These are phyloP conservation scores for Bryoerythrophyllum caledonicum DNA, from an alignment of 225 moss, liverwort and hornwort species.

Conservation along the genomic window DNA sequence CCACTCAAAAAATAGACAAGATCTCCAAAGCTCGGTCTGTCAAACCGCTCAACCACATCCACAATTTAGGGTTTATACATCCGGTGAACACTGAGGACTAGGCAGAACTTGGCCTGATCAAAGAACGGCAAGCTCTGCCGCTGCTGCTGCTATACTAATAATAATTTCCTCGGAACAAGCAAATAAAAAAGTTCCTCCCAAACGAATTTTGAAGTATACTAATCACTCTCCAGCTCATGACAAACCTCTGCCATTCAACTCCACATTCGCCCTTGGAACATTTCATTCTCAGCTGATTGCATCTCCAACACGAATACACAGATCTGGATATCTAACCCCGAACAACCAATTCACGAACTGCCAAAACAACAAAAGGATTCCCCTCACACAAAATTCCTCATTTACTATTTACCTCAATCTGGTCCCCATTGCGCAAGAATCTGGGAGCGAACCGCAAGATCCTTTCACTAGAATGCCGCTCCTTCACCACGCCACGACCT, in stretches of 20 bases:
- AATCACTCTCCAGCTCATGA: conserved; percentile 1
- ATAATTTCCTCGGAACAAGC: neutral
- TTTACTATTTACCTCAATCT: conserved; percentile 45
- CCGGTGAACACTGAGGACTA: neutral
- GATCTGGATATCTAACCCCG: neutral
- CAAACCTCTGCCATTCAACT: conserved; percentile 14
- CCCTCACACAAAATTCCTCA: neutral
- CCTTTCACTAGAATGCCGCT: conserved; percentile 29
- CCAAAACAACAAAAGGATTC: neutral
- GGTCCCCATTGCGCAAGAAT: conserved; percentile 57
- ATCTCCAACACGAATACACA: conserved; percentile 5
- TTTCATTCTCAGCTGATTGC: neutral
- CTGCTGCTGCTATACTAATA: neutral
- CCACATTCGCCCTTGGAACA: neutral
- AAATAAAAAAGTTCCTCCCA: neutral
- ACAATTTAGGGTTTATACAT: conserved; percentile 30
- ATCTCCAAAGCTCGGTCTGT: neutral
- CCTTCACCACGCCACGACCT: conserved; percentile 24
- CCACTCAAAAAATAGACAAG: neutral
- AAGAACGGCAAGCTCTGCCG: conserved; percentile 7
- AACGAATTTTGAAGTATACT: neutral
- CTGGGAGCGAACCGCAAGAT: conserved; percentile 31
- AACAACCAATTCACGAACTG: conserved; percentile 21
- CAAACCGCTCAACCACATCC: conserved; percentile 17
- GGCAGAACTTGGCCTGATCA: conserved; percentile 9